These are phyloP conservation scores for Podospora conica DNA, from an alignment of 495 filamentous ascomycete genomes.

Conservation along the genomic window DNA sequence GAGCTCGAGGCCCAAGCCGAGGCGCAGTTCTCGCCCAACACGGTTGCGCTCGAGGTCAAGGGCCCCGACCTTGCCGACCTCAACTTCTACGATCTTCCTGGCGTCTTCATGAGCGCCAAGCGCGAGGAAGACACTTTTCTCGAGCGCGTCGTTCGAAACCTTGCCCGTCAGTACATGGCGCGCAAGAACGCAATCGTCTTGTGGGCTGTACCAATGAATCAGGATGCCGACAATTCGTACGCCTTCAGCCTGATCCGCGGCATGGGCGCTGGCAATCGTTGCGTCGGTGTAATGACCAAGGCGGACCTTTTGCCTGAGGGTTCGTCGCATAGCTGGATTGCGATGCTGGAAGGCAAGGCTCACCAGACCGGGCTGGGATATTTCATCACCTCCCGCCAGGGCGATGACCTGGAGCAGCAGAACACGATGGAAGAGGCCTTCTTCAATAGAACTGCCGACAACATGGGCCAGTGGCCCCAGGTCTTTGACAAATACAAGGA, in stretches of 20 bases:
- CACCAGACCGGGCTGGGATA: slow-evolving; percentile 59
- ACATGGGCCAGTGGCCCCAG: slow-evolving; percentile 36
- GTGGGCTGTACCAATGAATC: slow-evolving; percentile 67
- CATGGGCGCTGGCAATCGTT: slow-evolving; percentile 52
- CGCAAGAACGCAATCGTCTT: slow-evolving; percentile 63
- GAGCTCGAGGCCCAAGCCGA: slow-evolving; percentile 32
- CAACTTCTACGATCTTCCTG: slow-evolving; percentile 76
- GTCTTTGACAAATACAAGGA: slow-evolving; percentile 42
- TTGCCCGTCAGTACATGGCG: slow-evolving; percentile 60
- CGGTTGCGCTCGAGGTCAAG: slow-evolving; percentile 66
- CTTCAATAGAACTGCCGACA: slow-evolving; percentile 39
- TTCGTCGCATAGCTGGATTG: slow-evolving; percentile 42
- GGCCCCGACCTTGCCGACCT: slow-evolving; percentile 62
- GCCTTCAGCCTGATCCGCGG: slow-evolving; percentile 57
- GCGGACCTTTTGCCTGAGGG: slow-evolving; percentile 57
- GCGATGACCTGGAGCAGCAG: slow-evolving; percentile 46
- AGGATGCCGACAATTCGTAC: slow-evolving; percentile 65
- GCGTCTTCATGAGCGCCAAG: slow-evolving; percentile 63
- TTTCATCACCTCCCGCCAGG: slow-evolving; percentile 52
- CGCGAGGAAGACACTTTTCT: slow-evolving; percentile 58
- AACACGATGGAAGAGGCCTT: slow-evolving; percentile 53
- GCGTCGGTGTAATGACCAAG: slow-evolving; percentile 75
- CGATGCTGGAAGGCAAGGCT: slow-evolving; percentile 50
- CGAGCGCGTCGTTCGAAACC: slow-evolving; percentile 58
- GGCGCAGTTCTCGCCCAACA: slow-evolving; percentile 71